phyloP scores from a whole-genome alignment of 805 yeast genomes.

The Teunomyces stri region DNA sequence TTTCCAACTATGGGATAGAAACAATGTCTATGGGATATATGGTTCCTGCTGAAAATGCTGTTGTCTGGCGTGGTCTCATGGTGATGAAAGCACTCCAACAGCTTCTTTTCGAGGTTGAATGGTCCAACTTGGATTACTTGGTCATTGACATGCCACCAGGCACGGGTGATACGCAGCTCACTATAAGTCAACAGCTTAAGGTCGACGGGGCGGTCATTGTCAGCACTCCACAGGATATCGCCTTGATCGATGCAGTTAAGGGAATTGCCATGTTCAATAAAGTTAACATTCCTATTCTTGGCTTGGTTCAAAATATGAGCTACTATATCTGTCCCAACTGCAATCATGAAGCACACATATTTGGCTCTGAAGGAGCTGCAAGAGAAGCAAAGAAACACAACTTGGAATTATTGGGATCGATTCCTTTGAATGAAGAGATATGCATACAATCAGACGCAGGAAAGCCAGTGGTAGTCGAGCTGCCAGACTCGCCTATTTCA shows the following conservation, averaged over 20 bases:
- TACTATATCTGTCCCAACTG: conserved; percentile 75
- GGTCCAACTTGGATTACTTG: conserved; percentile 66
- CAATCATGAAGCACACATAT: conserved; percentile 66
- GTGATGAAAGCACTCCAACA: conserved; percentile 87
- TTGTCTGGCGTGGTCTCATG: conserved; percentile 85
- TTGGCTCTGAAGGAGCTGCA: conserved; percentile 61
- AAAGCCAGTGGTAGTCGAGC: conserved; percentile 53
- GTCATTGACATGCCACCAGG: conserved; percentile 90
- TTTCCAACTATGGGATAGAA: conserved; percentile 70
- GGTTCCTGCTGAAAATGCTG: conserved; percentile 60
- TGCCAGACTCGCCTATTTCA: conserved; percentile 35
- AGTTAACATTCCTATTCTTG: conserved; percentile 68
- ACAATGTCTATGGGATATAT: conserved; percentile 91
- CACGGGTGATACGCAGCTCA: conserved; percentile 83
- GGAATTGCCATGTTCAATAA: conserved; percentile 78
- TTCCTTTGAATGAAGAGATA: conserved; percentile 64
- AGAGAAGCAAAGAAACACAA: conserved; percentile 50
- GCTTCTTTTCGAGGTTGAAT: conserved; percentile 75
- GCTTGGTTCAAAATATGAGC: conserved; percentile 84
- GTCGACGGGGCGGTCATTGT: conserved; percentile 81
- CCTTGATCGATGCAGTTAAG: conserved; percentile 73
- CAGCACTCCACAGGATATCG: conserved; percentile 84
- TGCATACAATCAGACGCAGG: conserved; percentile 65
- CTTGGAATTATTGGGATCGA: conserved; percentile 56
- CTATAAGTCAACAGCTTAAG: conserved; percentile 73